phyloP scores from a whole-genome alignment of 331 rosid species.

The Dryas integrifolia region DNA sequence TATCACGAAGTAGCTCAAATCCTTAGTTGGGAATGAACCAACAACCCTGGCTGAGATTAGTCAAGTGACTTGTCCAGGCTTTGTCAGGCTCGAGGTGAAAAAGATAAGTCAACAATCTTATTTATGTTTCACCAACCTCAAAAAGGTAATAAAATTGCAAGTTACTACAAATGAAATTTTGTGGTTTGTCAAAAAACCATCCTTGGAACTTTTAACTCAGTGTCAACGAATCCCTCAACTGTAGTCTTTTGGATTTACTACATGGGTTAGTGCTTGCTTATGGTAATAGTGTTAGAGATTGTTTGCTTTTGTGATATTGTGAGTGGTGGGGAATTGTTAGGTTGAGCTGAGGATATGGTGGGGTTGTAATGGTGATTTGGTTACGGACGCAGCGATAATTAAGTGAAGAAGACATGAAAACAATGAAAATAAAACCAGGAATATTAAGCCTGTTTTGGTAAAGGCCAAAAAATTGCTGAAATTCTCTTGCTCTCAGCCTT shows the following conservation, averaged over 20 bases:
- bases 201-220: not conserved
- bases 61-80: not conserved
- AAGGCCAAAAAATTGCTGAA: not conserved
- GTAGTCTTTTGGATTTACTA: not conserved
- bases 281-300: not conserved
- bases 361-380: no score
- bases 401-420: not conserved
- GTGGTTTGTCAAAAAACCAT: not conserved
- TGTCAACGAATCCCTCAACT: not conserved
- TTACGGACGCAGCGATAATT: not conserved
- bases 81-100: not conserved
- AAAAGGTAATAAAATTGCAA: not conserved
- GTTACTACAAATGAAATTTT: not conserved
- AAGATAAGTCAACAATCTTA: no score
- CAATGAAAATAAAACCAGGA: not conserved
- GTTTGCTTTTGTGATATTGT: not conserved
- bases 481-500: not conserved
- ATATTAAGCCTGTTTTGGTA: not conserved
- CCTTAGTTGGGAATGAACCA: not conserved
- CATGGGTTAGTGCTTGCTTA: not conserved
- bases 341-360: no score
- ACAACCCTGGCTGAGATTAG: not conserved
- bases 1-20: not conserved
- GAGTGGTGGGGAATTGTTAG: no score
- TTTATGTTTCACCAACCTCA: not conserved